Evolutionary conservation across 352 stramenopile genomes (phyloP), one percentile per base, ranked within the genome.

Genomic region (Thalassiosira ordinaria): DNA sequence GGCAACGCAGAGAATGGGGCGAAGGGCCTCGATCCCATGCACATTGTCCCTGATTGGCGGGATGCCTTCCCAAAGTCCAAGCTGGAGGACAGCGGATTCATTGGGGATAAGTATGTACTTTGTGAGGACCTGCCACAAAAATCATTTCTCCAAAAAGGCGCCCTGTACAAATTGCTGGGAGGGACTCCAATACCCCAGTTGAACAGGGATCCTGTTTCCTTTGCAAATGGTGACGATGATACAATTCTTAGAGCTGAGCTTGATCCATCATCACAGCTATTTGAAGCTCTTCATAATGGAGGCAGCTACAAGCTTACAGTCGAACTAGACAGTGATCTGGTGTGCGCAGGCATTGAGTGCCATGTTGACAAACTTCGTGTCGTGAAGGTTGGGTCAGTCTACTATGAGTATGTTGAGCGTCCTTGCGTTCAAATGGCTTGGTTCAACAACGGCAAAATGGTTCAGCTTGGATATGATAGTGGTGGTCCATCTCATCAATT

Each of bases 21-120:
- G n/a, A n/a, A n/a, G n/a, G n/a, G 18, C 5, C 8, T 89, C 0
- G 82, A 89, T 71, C 78, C 78, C 0, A 77, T 87, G 68, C 16
- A 69, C 18, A 82, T 89, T 55, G 51, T 71, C 39, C n/a, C 73
- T 37, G 63, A 75, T 2, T 86, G 63, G 59, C 73, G 89, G 11
- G 89, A 94, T 82, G n/a, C 63, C 16, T 91, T 92, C 35, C 89
- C 89, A 14, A 92, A 93, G 55, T 27, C 67, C 5, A 41, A 78
- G 53, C 61, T 94, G 5, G 33, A 77, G 35, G n/a, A n/a, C n/a
- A 69, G 63, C 16, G 74, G 68, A 18, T 92, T 84, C 57, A 79
- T 94, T 44, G 89, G 87, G 2, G 89, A 92, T 65, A 33, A 77
- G 16, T 89, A 86, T 27, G 49, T 71, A 7, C 68, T 92, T 0